These are phyloP conservation scores for Conidiobolus incongruus DNA, from an alignment of 371 early-diverging fungal genomes.

Conservation along the genomic window DNA sequence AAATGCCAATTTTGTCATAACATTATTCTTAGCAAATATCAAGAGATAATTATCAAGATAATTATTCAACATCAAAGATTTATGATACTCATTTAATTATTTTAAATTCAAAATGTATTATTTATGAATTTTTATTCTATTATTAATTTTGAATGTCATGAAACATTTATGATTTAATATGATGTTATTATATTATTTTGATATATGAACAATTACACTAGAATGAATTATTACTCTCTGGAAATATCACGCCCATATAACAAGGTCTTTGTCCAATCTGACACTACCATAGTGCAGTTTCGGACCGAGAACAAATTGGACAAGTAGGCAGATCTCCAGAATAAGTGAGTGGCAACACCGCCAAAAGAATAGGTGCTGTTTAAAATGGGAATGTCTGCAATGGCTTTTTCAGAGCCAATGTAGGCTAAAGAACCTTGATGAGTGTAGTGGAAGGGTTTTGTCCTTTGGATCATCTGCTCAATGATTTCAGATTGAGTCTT, in stretches of 20 bases:
- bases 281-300: constrained; percentile 52
- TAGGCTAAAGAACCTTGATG: constrained; percentile 76
- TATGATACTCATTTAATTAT: no score
- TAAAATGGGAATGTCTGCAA: constrained; percentile 66
- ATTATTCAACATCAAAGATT: no score
- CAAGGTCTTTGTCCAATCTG: constrained; percentile 78
- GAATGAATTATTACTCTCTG: constrained; percentile 67
- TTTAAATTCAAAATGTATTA: no score
- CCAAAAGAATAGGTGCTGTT: constrained; percentile 42
- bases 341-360: constrained; percentile 48
- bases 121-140: no score
- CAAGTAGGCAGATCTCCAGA: constrained; percentile 51
- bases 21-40: no score
- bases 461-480: constrained; percentile 11
- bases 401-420: constrained; percentile 73
- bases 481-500: no score
- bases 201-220: no score
- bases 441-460: constrained; percentile 54
- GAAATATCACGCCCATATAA: constrained; percentile 75
- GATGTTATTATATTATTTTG: no score
- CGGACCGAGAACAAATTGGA: constrained; percentile 58
- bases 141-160: no score
- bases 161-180: no score
- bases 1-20: no score
- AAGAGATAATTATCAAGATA: no score